These are phyloP conservation scores for Globisporangium abappressorium DNA, from an alignment of 352 stramenopile species.

Conservation along the genomic window DNA sequence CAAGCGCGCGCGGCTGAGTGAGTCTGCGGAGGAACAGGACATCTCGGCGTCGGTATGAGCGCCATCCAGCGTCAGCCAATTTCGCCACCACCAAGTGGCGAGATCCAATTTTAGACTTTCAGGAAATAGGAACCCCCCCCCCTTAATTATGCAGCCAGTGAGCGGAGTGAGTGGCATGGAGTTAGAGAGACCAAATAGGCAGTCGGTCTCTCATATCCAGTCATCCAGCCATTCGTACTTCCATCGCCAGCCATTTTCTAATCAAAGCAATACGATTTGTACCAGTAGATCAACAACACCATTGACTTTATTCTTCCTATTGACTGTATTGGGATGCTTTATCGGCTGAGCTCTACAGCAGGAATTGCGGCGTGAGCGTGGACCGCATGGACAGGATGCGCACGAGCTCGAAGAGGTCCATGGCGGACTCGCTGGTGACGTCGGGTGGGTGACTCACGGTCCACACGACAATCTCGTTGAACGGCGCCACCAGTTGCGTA, in stretches of 20 bases:
- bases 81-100: background rate
- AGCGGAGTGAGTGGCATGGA: background rate
- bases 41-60: conserved; percentile 45
- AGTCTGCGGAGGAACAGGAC: conserved; percentile 50
- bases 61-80: conserved; percentile 3
- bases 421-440: conserved; percentile 42
- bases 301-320: background rate
- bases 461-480: conserved; percentile 58
- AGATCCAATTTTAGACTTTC: conserved; percentile 24
- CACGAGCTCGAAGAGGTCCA: conserved; percentile 71
- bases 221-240: background rate
- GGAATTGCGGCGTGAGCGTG: conserved; percentile 34
- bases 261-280: conserved; percentile 28
- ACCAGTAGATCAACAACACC: conserved; percentile 16
- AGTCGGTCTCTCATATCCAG: background rate
- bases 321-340: conserved; percentile 5
- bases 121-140: conserved; percentile 7
- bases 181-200: background rate
- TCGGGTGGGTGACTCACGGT: conserved; percentile 55
- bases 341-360: background rate
- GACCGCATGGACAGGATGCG: conserved; percentile 57
- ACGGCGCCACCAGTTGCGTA: conserved; percentile 45
- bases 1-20: conserved; percentile 59
- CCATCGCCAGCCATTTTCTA: background rate
- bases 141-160: conserved; percentile 8